Evolutionary conservation across 352 stramenopile species (phyloP).

Genomic region (Achlya hypogyna): DNA sequence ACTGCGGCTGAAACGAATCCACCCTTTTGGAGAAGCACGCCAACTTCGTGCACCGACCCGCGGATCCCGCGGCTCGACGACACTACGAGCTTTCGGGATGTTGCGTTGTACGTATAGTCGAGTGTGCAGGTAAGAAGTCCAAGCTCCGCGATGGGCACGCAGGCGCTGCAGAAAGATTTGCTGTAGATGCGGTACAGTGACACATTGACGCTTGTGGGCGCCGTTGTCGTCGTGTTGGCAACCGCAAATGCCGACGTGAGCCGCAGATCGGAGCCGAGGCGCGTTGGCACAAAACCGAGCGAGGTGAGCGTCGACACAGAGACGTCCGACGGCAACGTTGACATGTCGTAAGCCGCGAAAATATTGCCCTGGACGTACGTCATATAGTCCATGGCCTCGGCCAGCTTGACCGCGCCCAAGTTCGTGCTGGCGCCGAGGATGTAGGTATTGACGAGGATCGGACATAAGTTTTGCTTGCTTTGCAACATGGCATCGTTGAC

Average conservation of each 20-base stretch:
- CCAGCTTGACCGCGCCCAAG: neutral
- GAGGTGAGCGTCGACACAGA: neutral
- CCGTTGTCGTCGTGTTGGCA: neutral
- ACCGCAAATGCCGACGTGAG: neutral
- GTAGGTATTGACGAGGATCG: neutral
- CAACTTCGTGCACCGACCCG: neutral
- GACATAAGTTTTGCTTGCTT: neutral
- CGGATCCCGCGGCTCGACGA: neutral
- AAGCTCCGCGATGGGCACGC: conserved; percentile 2
- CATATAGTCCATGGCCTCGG: neutral
- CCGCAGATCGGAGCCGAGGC: neutral
- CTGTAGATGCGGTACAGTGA: conserved; percentile 16
- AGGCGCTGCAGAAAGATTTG: neutral
- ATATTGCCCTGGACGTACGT: conserved; percentile 5
- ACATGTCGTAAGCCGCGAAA: neutral
- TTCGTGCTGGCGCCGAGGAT: neutral
- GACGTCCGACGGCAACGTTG: neutral
- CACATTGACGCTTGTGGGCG: neutral
- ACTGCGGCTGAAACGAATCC: neutral
- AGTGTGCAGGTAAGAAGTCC: neutral
- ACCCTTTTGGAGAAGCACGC: neutral
- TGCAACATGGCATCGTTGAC: neutral
- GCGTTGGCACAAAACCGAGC: neutral
- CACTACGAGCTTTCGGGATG: neutral
- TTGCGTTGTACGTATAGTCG: neutral